Base-by-base conservation (phyloP, 2,329 filamentous ascomycete genomes). In the Talaromyces sp. region DNA sequence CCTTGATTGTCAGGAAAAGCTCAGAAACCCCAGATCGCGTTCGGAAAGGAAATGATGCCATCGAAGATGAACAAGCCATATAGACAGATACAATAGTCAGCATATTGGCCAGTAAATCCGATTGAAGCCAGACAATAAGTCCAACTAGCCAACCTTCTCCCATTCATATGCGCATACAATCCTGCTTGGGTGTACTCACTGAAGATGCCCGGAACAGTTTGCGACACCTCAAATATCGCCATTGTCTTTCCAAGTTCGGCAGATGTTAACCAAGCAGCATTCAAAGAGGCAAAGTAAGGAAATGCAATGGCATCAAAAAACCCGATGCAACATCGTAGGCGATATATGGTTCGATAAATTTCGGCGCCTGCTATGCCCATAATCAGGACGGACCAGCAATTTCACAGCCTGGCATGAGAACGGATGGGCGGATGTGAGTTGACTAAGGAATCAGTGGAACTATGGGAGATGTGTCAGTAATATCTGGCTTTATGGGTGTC, bases 1-100 rank as follows among this genome's bases (percentile, higher is more conserved):
- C 35, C 31, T 60, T n/a, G 58, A 44, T n/a, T 60, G 58, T 60
- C 58, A 14, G 58, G 58, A 52, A 60, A 52, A 21, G 58, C 58
- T 21, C 46, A 60, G 16, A 50, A 60, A 11, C 58, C 58, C 58
- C 58, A 60, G 8, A 60, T 18, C 11, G 58, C 58, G 18, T 52
- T 52, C 0, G 58, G 58, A 46, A 60, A 11, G 1, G 58, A 60
- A 44, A 60, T 60, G 12, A 60, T 50, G 5, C 58, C 58, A 33
- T 60, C 58, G 18, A 60, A 60, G 21, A 60, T 60, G 11, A 60
- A 60, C n/a, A 33, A 60, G 33, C 58, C 58, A 60, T 3, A 44
- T 60, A 40, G 2, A 6, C 6, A 3, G 9, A 11, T 23, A 46
- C n/a, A 18, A 3, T 33, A 2, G 18, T 52, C 11, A 52, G 48